phyloP scores from a whole-genome alignment of 306 rosid species.

The Malus orientalis region DNA sequence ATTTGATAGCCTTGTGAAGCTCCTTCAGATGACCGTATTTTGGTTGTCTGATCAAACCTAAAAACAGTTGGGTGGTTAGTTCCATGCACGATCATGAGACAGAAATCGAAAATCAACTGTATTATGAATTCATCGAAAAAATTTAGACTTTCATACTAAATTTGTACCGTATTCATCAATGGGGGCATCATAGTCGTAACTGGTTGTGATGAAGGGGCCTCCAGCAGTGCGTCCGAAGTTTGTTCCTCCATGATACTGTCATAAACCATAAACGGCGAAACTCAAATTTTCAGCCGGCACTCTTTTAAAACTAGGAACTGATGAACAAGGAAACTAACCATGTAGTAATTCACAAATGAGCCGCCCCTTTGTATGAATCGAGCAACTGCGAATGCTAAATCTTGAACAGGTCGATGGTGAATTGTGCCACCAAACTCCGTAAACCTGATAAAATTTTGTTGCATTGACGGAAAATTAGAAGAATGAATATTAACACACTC shows the following conservation, averaged over 20 bases:
- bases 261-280: slow-evolving; percentile 17
- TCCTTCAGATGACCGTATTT: slow-evolving; percentile 79
- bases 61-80: slow-evolving; percentile 9
- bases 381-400: slow-evolving; percentile 88
- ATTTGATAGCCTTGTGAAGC: slow-evolving; percentile 77
- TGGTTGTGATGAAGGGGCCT: slow-evolving; percentile 89
- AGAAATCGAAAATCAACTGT: neutral
- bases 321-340: slow-evolving; percentile 55
- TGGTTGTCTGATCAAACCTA: slow-evolving; percentile 86
- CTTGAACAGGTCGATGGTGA: slow-evolving; percentile 77
- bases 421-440: slow-evolving; percentile 83
- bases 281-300: neutral
- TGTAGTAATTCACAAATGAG: slow-evolving; percentile 74
- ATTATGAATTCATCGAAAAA: neutral
- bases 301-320: neutral
- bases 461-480: slow-evolving; percentile 6
- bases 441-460: slow-evolving; percentile 38
- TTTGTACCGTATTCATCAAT: slow-evolving; percentile 80
- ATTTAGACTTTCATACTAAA: neutral
- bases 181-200: slow-evolving; percentile 95
- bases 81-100: slow-evolving; percentile 2
- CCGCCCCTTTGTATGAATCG: slow-evolving; percentile 91
- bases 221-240: slow-evolving; percentile 97
- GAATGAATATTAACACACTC: slow-evolving; percentile 1
- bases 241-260: slow-evolving; percentile 96